These are phyloP conservation scores for Mycena floridula DNA, from an alignment of 768 basidiomycete species.

Conservation along the genomic window DNA sequence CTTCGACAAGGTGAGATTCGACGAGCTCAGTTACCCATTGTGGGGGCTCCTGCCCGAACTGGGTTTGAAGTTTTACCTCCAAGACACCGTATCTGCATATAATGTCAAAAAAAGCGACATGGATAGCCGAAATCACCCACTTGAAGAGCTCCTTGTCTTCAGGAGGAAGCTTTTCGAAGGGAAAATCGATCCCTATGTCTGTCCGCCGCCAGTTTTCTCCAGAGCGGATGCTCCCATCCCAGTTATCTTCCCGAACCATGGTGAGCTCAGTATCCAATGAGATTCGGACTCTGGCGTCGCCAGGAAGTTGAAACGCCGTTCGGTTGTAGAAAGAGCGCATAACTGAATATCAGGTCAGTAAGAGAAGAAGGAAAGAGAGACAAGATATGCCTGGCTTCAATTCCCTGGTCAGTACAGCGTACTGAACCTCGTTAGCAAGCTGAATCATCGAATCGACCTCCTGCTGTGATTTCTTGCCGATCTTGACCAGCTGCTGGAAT, in stretches of 20 bases:
- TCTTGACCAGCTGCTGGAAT: slow-evolving; percentile 78
- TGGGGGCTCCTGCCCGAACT: slow-evolving; percentile 92
- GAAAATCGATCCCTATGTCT: slow-evolving; percentile 89
- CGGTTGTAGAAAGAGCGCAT: slow-evolving; percentile 98
- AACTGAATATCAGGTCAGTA: slow-evolving; percentile 37
- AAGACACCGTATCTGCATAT: slow-evolving; percentile 74
- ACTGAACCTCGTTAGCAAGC: slow-evolving; percentile 96
- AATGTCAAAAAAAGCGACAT: neutral
- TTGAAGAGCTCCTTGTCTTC: slow-evolving; percentile 94
- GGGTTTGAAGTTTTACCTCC: slow-evolving; percentile 97
- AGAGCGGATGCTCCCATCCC: slow-evolving; percentile 77
- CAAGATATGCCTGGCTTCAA: slow-evolving; percentile 67
- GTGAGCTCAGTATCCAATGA: slow-evolving; percentile 96
- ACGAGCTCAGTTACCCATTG: slow-evolving; percentile 97
- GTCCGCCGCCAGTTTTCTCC: slow-evolving; percentile 90
- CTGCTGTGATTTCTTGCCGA: slow-evolving; percentile 87
- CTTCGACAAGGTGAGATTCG: slow-evolving; percentile 90
- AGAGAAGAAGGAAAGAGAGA: slow-evolving; percentile 1
- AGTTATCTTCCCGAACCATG: slow-evolving; percentile 93
- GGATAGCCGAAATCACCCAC: slow-evolving; percentile 26
- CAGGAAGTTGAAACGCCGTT: slow-evolving; percentile 97
- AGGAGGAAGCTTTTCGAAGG: slow-evolving; percentile 67
- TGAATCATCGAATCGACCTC: slow-evolving; percentile 95
- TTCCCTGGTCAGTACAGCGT: slow-evolving; percentile 75
- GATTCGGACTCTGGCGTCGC: slow-evolving; percentile 97